Conservation (phyloP, 208 protist species). For the Trichomonas tenax region DNA sequence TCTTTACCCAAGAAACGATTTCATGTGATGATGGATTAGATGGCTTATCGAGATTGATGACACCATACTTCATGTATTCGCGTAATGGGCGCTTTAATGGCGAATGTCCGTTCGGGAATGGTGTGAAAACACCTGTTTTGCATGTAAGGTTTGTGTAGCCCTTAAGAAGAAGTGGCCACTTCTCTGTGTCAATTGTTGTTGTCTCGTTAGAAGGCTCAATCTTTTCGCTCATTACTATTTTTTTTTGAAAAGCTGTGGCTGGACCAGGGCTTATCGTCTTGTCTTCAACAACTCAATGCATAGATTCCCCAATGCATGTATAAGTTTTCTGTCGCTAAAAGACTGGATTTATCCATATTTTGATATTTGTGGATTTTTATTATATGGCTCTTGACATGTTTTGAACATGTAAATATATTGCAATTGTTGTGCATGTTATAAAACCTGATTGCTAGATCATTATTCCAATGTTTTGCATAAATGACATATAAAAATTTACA, state of each 20-base stretch:
- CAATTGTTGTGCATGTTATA: too few relatives aligned
- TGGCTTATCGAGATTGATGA: slow-evolving; percentile 99
- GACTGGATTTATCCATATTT: background rate
- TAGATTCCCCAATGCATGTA: background rate
- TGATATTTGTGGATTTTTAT: background rate
- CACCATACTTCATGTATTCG: slow-evolving; percentile 93
- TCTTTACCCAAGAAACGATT: slow-evolving; percentile 97
- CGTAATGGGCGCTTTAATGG: slow-evolving; percentile 82
- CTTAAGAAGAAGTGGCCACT: slow-evolving; percentile 94
- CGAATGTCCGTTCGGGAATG: slow-evolving; percentile 72
- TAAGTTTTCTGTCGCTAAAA: background rate
- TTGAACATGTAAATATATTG: too few relatives aligned
- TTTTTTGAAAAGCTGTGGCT: background rate
- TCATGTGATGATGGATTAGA: slow-evolving; percentile 99
- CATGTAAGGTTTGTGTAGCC: slow-evolving; percentile 95
- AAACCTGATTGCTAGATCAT: too few relatives aligned
- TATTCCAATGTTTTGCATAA: too few relatives aligned
- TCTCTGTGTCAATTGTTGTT: slow-evolving; percentile 61
- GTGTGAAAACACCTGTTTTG: slow-evolving; percentile 84
- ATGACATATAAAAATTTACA: too few relatives aligned
- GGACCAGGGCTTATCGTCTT: background rate
- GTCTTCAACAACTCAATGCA: background rate
- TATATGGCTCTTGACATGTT: too few relatives aligned
- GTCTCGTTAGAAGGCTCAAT: slow-evolving; percentile 7
- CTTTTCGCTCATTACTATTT: background rate